Base-by-base conservation (phyloP, 2,329 filamentous ascomycete species). In the Ascochyta viciae-villosae region DNA sequence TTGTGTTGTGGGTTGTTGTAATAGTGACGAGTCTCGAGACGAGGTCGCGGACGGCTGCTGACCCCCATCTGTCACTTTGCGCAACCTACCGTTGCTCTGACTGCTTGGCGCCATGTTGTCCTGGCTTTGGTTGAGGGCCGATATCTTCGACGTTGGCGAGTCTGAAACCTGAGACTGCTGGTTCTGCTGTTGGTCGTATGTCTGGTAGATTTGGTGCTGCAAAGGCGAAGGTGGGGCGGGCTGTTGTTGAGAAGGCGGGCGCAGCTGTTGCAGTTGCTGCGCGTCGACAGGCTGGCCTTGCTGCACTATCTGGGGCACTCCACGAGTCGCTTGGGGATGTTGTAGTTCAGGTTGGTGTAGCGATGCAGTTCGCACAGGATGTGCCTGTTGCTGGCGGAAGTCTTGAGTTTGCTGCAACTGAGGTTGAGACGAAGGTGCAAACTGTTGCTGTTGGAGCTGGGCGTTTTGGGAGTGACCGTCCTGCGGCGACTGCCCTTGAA, bases 181-280 rank as follows among this genome's bases (percentile, higher is more conserved):
- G 41, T 55, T 58, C 48, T 71, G 67, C 57, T 71, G 70, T 45
- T 58, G 47, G 50, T 75, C 72, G 71, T 73, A 73, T 33, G 67
- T 51, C 54, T 74, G 72, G 41, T 73, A 73, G 41, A 58, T 50
- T 16, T 61, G 66, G 37, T 60, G 64, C 58, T 76, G 73, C 45
- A 74, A 60, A 38, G 73, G 74, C 19, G 73, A 74, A 26, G 73
- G 72, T 47, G 73, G 71, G 48, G 68, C 68, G 59, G 72, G 65
- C 50, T 73, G 66, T 33, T 70, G 69, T 47, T 73, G 71, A 29
- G 72, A 71, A 35, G 73, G 68, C 24, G 73, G 71, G 22, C 70
- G 67, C 44, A 72, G 66, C 51, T 71, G 68, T 50, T 74, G 71
- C 31, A 60, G 40, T 45, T 71, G 70, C 37, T 68, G 71, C 44